Evolutionary conservation across 495 filamentous ascomycete species (phyloP).

Genomic region (Coniosporium apollinis): DNA sequence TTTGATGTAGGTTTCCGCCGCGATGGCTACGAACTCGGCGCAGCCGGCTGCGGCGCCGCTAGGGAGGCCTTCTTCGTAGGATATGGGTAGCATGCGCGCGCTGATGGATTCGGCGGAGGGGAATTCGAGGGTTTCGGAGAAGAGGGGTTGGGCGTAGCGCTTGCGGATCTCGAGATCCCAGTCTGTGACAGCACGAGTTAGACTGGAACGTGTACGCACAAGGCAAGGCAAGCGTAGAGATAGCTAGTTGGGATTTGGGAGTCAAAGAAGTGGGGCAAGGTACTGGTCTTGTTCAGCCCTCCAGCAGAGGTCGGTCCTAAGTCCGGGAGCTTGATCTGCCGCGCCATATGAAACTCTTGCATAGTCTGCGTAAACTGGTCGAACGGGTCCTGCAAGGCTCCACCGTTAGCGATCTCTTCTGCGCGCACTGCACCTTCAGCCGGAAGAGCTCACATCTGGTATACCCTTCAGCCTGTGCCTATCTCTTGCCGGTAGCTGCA

Average conservation of each 20-base stretch:
- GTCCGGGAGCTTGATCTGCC: slow-evolving; percentile 47
- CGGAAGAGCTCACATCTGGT: slow-evolving; percentile 30
- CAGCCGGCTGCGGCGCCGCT: slow-evolving; percentile 51
- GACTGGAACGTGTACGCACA: neutral
- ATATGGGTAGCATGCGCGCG: slow-evolving; percentile 79
- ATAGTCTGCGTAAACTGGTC: slow-evolving; percentile 10
- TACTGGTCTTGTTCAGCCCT: slow-evolving; percentile 78
- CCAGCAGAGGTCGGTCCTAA: slow-evolving; percentile 70
- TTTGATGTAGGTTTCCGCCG: slow-evolving; percentile 84
- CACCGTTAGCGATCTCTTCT: neutral
- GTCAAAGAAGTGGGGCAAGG: too few species aligned
- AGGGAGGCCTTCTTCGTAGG: slow-evolving; percentile 75
- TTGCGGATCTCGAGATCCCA: slow-evolving; percentile 42
- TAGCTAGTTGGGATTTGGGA: neutral
- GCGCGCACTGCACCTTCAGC: neutral
- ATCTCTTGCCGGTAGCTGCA: slow-evolving; percentile 77
- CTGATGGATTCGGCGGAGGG: slow-evolving; percentile 66
- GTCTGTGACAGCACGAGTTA: slow-evolving; percentile 9
- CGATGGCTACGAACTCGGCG: slow-evolving; percentile 74
- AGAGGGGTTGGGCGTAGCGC: slow-evolving; percentile 73
- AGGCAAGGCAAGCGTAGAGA: slow-evolving; percentile 1
- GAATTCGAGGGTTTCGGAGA: slow-evolving; percentile 83
- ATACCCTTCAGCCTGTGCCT: slow-evolving; percentile 74
- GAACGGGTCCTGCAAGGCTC: neutral
- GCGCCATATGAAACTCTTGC: slow-evolving; percentile 45